These are phyloP conservation scores for Incumbomyces delicatus DNA, from an alignment of 2,329 filamentous ascomycete species.

Conservation along the genomic window DNA sequence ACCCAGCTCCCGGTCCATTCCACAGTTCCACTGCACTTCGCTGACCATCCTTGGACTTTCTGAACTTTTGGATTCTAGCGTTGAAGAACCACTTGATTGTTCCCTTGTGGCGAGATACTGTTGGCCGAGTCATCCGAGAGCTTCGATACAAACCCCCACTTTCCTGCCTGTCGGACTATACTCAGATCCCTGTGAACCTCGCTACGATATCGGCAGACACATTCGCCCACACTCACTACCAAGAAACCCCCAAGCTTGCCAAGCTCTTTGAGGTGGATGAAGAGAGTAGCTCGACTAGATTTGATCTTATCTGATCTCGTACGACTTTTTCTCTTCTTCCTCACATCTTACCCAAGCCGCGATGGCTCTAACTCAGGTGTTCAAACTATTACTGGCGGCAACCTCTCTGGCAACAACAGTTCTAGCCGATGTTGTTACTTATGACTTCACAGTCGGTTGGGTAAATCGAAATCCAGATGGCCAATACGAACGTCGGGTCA, in stretches of 20 bases:
- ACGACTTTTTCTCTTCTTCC: constrained; percentile 4
- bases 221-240: neutral
- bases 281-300: constrained; percentile 19
- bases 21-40: neutral
- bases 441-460: constrained; percentile 64
- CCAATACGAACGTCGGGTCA: constrained; percentile 51
- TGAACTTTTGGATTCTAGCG: no score
- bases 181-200: constrained; percentile 1
- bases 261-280: constrained; percentile 22
- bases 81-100: no score
- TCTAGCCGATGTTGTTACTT: constrained; percentile 27
- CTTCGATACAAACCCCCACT: no score
- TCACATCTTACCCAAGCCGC: neutral
- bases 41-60: no score
- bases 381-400: neutral
- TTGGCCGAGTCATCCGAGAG: no score
- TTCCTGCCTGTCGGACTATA: no score
- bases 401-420: neutral
- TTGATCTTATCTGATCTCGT: constrained; percentile 25
- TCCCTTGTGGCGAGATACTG: no score
- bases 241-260: neutral
- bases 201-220: constrained; percentile 2
- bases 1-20: neutral
- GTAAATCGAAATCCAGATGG: constrained; percentile 64
- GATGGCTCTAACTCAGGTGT: constrained; percentile 5